Evolutionary conservation across 2,329 filamentous ascomycete genomes (phyloP), one percentile per base, ranked within the genome.

Genomic region (Cladosporium phlei): DNA sequence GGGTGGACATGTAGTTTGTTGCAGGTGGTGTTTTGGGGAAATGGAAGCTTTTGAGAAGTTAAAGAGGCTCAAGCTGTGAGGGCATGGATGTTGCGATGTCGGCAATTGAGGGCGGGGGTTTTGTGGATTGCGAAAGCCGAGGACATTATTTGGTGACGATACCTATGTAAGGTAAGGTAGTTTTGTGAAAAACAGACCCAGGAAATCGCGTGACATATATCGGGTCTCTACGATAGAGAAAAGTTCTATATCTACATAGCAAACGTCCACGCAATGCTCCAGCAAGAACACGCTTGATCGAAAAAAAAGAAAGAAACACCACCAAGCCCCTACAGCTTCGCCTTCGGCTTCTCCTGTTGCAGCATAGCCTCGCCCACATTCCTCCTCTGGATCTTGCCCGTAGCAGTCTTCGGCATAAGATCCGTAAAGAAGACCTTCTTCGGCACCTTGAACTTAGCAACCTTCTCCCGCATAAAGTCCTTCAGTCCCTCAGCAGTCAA

Each of bases 281-380:
- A 34, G 14, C 19, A n/a, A n/a, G n/a, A n/a, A n/a, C n/a, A n/a
- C n/a, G n/a, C n/a, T n/a, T n/a, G n/a, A n/a, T n/a, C n/a, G n/a
- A n/a, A n/a, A n/a, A n/a, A n/a, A n/a, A n/a, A n/a, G n/a, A n/a
- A n/a, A n/a, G n/a, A n/a, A n/a, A n/a, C n/a, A n/a, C n/a, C n/a
- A n/a, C n/a, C n/a, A 33, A 6, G 8, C 7, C 11, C 12, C 46
- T 48, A 48, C 39, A 48, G 28, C 33, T 48, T 48, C 22, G 46
- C 46, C 46, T 48, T 48, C 16, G 46, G 30, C 33, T 48, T 48
- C 30, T 48, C 46, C n/a, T 42, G 38, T 17, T 16, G 86, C 66
- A 83, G 73, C 86, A 94, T 91, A 22, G 79, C 80, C 66, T 91
- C 86, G 11, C 87, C 87, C n/a, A 94, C 87, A 59, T 90, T 87